Percentiles rank a stretch among this genome's conserved stretches.
Evolutionary conservation across 208 protist species (phyloP).

Genomic region (Blechomonas ayalai): DNA sequence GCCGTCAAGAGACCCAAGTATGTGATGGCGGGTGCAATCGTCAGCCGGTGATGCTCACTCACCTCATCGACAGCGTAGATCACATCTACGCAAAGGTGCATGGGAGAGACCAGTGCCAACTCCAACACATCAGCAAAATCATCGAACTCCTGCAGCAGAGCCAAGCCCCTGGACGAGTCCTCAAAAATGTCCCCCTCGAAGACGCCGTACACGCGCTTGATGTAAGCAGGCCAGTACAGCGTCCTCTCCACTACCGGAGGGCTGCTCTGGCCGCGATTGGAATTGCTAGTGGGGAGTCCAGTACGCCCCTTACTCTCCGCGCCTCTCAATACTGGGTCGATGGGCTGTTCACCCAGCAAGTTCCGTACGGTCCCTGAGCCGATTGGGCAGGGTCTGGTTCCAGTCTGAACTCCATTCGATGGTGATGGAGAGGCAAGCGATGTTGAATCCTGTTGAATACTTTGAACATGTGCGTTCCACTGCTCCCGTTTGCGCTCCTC

Average conservation of each 20-base stretch:
- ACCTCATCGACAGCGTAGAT: slow-evolving; percentile 64
- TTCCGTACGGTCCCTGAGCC: too few relatives aligned
- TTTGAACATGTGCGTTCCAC: slow-evolving; percentile 24
- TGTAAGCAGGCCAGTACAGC: slow-evolving; percentile 68
- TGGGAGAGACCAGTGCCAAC: slow-evolving; percentile 25
- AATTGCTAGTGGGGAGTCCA: neutral
- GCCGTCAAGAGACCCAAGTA: slow-evolving; percentile 1
- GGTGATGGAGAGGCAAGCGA: too few relatives aligned
- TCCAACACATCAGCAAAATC: slow-evolving; percentile 36
- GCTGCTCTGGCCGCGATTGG: neutral
- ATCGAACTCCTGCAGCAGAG: slow-evolving; percentile 27
- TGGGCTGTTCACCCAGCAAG: too few relatives aligned
- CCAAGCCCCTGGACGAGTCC: slow-evolving; percentile 19
- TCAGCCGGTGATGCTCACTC: slow-evolving; percentile 29
- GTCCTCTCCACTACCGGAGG: slow-evolving; percentile 2
- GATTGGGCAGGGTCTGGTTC: too few relatives aligned
- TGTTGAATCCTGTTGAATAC: too few relatives aligned
- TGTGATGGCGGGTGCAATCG: slow-evolving; percentile 10
- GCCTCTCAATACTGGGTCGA: too few relatives aligned
- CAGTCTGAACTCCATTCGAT: too few relatives aligned
- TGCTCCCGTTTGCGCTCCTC: slow-evolving; percentile 25
- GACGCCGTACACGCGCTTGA: slow-evolving; percentile 34
- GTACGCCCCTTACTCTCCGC: too few relatives aligned
- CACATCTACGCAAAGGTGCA: slow-evolving; percentile 56
- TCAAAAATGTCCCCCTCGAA: slow-evolving; percentile 36